A percentile compares a stretch with the other conserved stretches of the same genome.
phyloP scores from a whole-genome alignment of 2,329 filamentous ascomycete species.

The Rutstroemia sp. region DNA sequence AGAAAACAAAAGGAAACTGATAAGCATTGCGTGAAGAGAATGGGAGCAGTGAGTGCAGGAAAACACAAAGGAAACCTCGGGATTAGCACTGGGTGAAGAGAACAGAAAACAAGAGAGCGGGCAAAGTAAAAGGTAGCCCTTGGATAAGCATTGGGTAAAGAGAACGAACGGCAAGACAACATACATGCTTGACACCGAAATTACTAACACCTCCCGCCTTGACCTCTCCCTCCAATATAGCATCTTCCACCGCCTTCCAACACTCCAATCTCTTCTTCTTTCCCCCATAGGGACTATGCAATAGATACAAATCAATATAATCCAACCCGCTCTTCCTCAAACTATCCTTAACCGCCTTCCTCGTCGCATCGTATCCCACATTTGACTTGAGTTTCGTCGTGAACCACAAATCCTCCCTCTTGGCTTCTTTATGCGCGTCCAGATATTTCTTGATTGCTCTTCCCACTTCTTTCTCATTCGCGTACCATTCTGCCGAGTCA shows the following conservation, averaged over 20 bases:
- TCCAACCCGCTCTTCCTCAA: slow-evolving; percentile 59
- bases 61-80: too few species aligned
- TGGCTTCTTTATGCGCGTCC: slow-evolving; percentile 42
- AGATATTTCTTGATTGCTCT: slow-evolving; percentile 55
- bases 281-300: slow-evolving; percentile 75
- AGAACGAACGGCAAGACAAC: slow-evolving; percentile 25
- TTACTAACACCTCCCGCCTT: slow-evolving; percentile 70
- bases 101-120: too few species aligned
- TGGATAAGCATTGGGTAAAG: background rate
- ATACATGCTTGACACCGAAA: slow-evolving; percentile 65
- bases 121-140: background rate
- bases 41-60: too few species aligned
- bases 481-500: slow-evolving; percentile 48
- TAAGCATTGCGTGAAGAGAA: background rate
- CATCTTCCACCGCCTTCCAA: slow-evolving; percentile 72
- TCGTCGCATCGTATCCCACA: slow-evolving; percentile 58
- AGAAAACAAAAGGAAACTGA: too few species aligned
- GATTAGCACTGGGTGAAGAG: too few species aligned
- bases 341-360: slow-evolving; percentile 56
- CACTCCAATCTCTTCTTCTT: slow-evolving; percentile 59
- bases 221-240: slow-evolving; percentile 63
- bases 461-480: slow-evolving; percentile 66
- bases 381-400: slow-evolving; percentile 67
- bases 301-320: slow-evolving; percentile 72
- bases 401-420: slow-evolving; percentile 67